Evolutionary conservation across 305 asterid species (phyloP).

Genomic region (Euphrasia arctica): DNA sequence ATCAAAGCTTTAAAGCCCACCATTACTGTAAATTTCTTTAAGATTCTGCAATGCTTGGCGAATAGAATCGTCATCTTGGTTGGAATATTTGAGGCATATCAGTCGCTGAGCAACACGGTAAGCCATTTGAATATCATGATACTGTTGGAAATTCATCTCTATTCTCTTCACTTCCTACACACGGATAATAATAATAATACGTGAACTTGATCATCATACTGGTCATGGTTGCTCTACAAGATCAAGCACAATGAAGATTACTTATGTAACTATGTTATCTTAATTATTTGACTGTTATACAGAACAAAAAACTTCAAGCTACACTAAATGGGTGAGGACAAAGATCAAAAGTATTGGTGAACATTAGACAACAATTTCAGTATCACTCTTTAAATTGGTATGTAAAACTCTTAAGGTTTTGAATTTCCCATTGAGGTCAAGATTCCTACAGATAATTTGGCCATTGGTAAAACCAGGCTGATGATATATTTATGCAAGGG

Average conservation of each 20-base stretch:
- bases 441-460: constrained; percentile 2
- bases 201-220: background rate
- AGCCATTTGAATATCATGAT: constrained; percentile 55
- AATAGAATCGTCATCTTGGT: constrained; percentile 73
- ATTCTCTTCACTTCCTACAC: constrained; percentile 68
- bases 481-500: background rate
- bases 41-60: constrained; percentile 76
- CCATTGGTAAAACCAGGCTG: background rate
- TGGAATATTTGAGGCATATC: constrained; percentile 81
- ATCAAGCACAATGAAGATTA: background rate
- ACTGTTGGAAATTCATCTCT: constrained; percentile 44
- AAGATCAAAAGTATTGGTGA: background rate
- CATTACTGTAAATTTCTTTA: constrained; percentile 48
- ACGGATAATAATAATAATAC: background rate
- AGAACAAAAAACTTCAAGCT: background rate
- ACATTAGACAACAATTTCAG: background rate
- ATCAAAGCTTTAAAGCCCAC: constrained; percentile 40
- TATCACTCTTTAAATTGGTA: background rate
- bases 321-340: background rate
- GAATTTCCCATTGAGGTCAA: background rate
- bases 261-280: background rate
- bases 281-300: background rate
- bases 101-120: constrained; percentile 77
- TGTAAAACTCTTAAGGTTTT: background rate
- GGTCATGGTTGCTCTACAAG: background rate